Evolutionary conservation across 192 early-diverging fungal species (phyloP), one percentile per base, ranked within the genome.

Genomic region (Gigaspora rosea): DNA sequence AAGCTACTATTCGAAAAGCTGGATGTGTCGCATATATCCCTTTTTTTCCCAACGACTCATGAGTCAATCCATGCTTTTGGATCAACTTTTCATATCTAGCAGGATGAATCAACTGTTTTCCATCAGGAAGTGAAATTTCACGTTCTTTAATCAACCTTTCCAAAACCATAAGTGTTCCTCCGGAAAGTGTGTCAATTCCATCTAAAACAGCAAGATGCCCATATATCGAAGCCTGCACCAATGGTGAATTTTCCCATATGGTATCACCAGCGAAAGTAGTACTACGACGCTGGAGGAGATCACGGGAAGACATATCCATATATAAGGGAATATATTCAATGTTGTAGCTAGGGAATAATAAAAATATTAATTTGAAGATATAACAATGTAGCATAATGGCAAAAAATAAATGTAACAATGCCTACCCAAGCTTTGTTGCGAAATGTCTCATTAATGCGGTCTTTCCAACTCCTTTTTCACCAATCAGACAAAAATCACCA

Each of bases 251-350:
- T 78, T 93, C 88, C 92, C 94, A 95, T 48, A 90, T 78, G 9
- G 94, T 94, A 58, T 92, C 90, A 56, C 94, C 94, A 9, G 89
- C 78, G 46, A 85, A 78, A 0, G 89, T 90, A 0, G 94, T 95
- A 59, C 86, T 84, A 48, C 94, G 85, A 47, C 92, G 87, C 76
- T 95, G 94, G 33, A 95, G 78, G 4, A 95, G 83, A 78, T 93
- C 92, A 16, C 94, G 84, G 6, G 94, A 88, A 6, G 91, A 92
- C 91, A 95, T 94, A 76, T 95, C 94, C 57, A 88, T 88, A 79
- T 90, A 93, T 8, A 93, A 72, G 10, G 91, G 92, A 50, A 95
- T 88, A 68, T 85, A 91, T 66, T 93, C 91, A 49, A 90, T 84
- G 52, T 80, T 82, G 69, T 92, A 91, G 1, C 90, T 88, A 82